A percentile compares a stretch with the other conserved stretches of the same genome.
These are phyloP conservation scores for Globisporangium takayamanum DNA, from an alignment of 352 stramenopile genomes.

Conservation along the genomic window DNA sequence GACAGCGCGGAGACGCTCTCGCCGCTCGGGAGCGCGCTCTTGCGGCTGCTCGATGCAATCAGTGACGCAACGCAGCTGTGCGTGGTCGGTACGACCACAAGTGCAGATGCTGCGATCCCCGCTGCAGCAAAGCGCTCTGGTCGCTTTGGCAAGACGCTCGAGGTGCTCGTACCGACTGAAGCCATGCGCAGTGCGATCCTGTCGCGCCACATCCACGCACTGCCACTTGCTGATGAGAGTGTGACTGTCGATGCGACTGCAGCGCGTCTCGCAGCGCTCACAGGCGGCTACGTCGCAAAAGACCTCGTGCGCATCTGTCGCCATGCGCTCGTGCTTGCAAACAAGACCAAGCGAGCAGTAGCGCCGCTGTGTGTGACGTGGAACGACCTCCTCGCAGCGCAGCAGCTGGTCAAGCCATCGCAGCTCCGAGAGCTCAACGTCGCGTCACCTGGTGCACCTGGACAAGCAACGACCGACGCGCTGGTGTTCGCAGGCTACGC, in stretches of 20 bases:
- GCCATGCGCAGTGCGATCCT: constrained; percentile 44
- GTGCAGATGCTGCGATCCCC: constrained; percentile 33
- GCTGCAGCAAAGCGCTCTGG: constrained; percentile 33
- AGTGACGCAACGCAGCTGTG: constrained; percentile 26
- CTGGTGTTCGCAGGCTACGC: constrained; percentile 59
- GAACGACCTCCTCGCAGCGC: constrained; percentile 36
- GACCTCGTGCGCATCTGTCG: constrained; percentile 68
- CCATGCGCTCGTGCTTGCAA: constrained; percentile 39
- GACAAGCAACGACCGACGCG: constrained; percentile 1
- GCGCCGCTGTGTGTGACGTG: constrained; percentile 20
- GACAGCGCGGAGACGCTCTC: constrained; percentile 25
- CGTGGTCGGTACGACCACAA: constrained; percentile 41
- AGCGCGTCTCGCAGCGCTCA: constrained; percentile 42
- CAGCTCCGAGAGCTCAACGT: constrained; percentile 75
- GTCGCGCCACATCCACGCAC: constrained; percentile 24
- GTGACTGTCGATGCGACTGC: constrained; percentile 1
- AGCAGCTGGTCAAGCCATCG: constrained; percentile 59
- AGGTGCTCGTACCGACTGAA: constrained; percentile 64
- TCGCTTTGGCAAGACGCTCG: constrained; percentile 51
- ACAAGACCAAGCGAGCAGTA: constrained; percentile 5
- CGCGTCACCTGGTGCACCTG: constrained; percentile 32
- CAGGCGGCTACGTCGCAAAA: constrained; percentile 72
- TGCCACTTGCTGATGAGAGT: constrained; percentile 15
- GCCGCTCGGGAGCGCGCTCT: constrained; percentile 52
- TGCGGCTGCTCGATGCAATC: constrained; percentile 56